These are phyloP conservation scores for Lichtheimia ornata DNA, from an alignment of 371 early-diverging fungal species.

Conservation along the genomic window DNA sequence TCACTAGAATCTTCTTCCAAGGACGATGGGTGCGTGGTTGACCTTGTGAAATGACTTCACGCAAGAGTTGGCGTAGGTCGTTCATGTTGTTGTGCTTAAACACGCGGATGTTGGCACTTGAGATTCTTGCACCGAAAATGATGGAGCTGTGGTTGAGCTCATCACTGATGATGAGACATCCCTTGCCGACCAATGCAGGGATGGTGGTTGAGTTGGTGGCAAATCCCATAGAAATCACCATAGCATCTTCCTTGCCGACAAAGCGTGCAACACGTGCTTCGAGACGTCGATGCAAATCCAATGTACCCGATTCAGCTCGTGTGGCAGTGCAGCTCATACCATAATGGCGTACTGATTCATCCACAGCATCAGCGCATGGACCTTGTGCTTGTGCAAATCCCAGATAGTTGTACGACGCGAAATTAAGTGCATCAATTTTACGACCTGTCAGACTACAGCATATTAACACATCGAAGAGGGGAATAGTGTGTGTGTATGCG, in stretches of 20 bases:
- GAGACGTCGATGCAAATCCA: constrained; percentile 77
- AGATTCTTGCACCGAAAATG: constrained; percentile 94
- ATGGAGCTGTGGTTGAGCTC: constrained; percentile 98
- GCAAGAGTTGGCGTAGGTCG: constrained; percentile 87
- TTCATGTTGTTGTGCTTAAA: constrained; percentile 95
- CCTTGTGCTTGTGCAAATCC: constrained; percentile 96
- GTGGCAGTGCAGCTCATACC: constrained; percentile 72
- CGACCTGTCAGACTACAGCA: constrained; percentile 75
- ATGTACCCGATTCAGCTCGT: constrained; percentile 72
- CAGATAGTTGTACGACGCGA: constrained; percentile 99
- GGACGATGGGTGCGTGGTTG: constrained; percentile 98
- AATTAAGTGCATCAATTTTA: constrained; percentile 84
- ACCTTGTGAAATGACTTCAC: constrained; percentile 96
- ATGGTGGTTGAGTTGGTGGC: constrained; percentile 99
- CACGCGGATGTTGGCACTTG: constrained; percentile 92
- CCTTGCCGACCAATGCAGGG: constrained; percentile 91
- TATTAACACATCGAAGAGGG: background rate
- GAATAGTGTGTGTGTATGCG: background rate
- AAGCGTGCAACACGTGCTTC: constrained; percentile 95
- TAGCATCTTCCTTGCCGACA: constrained; percentile 49
- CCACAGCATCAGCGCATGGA: constrained; percentile 92
- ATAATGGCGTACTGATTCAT: constrained; percentile 63
- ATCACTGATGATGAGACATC: constrained; percentile 95
- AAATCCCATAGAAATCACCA: constrained; percentile 63
- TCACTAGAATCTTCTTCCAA: constrained; percentile 98